Conservation (phyloP, 1,139 yeast genomes). For the Taiozyma sp. region DNA sequence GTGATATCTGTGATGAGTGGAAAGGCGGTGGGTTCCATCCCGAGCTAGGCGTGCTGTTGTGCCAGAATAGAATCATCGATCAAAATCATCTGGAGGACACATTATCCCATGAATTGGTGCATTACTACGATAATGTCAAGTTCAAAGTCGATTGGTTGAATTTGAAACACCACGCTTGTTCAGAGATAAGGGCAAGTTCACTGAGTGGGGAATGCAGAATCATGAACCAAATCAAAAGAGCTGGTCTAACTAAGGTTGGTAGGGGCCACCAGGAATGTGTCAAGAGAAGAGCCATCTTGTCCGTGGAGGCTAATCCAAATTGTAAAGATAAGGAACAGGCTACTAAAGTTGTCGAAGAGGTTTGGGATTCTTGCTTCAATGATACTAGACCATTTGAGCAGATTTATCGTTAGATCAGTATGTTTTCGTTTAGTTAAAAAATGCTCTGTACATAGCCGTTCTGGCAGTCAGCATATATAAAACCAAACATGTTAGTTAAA, state of each 20-base stretch:
- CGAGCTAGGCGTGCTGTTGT: constrained; percentile 75
- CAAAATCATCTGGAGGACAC: constrained; percentile 89
- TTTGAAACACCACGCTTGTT: constrained; percentile 92
- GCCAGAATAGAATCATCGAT: constrained; percentile 78
- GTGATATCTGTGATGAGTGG: constrained; percentile 82
- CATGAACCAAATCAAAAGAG: constrained; percentile 75
- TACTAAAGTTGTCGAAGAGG: constrained; percentile 71
- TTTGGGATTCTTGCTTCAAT: constrained; percentile 88
- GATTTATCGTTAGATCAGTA: constrained; percentile 52
- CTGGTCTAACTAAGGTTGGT: constrained; percentile 56
- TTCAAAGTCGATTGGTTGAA: constrained; percentile 83
- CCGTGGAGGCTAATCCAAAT: constrained; percentile 82
- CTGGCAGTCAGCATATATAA: neutral
- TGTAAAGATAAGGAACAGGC: constrained; percentile 77
- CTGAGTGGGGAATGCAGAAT: constrained; percentile 95
- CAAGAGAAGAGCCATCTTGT: constrained; percentile 77
- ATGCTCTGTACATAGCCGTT: neutral
- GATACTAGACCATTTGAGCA: constrained; percentile 96
- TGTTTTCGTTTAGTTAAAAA: neutral
- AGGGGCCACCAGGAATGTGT: constrained; percentile 91
- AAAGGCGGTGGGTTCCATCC: constrained; percentile 96
- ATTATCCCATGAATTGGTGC: constrained; percentile 87
- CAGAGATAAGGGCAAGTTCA: constrained; percentile 91
- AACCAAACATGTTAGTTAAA: neutral
- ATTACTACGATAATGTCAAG: constrained; percentile 86